phyloP scores from a whole-genome alignment of 2,329 filamentous ascomycete species.

The Cryphonectria nitschkei region DNA sequence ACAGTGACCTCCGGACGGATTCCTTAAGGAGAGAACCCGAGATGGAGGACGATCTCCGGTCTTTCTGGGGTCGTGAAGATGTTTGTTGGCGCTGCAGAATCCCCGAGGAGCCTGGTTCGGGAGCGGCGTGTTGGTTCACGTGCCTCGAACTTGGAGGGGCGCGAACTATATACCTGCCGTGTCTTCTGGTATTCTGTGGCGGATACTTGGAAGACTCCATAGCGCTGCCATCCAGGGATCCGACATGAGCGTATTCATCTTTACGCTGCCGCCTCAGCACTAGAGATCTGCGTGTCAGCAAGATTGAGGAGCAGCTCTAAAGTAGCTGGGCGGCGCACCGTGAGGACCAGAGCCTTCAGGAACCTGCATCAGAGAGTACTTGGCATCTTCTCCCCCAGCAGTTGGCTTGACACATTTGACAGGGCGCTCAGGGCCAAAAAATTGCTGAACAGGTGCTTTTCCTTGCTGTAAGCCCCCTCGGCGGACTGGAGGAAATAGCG shows the following conservation, averaged over 20 bases:
- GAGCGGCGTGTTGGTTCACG: not conserved
- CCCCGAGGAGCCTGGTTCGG: not conserved
- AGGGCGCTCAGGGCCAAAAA: not conserved
- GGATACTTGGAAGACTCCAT: conserved; percentile 3
- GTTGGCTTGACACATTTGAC: not conserved
- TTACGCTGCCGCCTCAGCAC: conserved; percentile 11
- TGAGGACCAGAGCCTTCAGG: conserved; percentile 28
- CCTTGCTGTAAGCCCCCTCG: not conserved
- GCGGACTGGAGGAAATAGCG: conserved; percentile 7
- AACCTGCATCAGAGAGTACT: conserved; percentile 34
- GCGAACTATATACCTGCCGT: conserved; percentile 28
- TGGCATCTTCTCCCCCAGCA: not conserved
- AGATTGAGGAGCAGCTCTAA: not conserved
- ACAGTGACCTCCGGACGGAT: conserved; percentile 49
- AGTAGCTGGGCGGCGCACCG: not conserved
- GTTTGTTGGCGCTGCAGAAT: conserved; percentile 6
- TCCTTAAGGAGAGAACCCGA: conserved; percentile 47
- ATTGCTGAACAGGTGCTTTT: not conserved
- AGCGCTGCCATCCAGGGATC: conserved; percentile 20
- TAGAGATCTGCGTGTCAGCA: conserved; percentile 11
- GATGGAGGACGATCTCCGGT: conserved; percentile 37
- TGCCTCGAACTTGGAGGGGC: conserved; percentile 17
- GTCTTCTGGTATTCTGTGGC: conserved; percentile 19
- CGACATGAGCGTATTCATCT: conserved; percentile 28
- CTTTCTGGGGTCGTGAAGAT: conserved; percentile 28